Evolutionary conservation across 106 monocot genomes (phyloP).

Genomic region (Dendrobium officinale): DNA sequence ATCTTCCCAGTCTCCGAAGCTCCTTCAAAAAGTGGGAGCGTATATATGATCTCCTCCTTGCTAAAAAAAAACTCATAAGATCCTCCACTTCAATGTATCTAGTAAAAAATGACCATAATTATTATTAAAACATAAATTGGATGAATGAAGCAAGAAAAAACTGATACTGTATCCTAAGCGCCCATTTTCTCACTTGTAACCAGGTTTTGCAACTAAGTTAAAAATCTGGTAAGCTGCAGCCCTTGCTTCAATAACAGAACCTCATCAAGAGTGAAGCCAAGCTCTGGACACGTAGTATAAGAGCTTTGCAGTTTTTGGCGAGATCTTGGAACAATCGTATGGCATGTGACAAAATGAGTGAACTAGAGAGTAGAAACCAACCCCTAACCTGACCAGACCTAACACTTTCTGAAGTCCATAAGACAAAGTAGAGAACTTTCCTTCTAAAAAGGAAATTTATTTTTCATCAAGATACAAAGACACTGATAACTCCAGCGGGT

Average conservation of each 20-base stretch:
- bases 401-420: conserved; percentile 68
- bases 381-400: conserved; percentile 58
- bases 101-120: background rate
- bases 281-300: conserved; percentile 40
- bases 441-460: conserved; percentile 83
- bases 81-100: conserved; percentile 86
- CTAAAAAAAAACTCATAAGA: conserved; percentile 70
- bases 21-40: conserved; percentile 53
- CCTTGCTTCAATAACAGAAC: conserved; percentile 75
- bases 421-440: conserved; percentile 95
- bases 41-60: conserved; percentile 32
- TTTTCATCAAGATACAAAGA: conserved; percentile 72
- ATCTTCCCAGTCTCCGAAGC: conserved; percentile 48
- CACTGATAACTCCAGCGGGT: conserved; percentile 48
- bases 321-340: conserved; percentile 39
- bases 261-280: conserved; percentile 60
- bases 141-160: background rate
- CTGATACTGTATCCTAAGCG: background rate
- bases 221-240: conserved; percentile 71
- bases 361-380: conserved; percentile 67
- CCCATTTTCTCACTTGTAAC: conserved; percentile 38
- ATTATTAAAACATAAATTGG: conserved; percentile 1
- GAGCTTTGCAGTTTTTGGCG: conserved; percentile 36
- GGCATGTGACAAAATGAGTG: conserved; percentile 47
- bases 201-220: conserved; percentile 79